Base-by-base conservation (phyloP, 2,329 filamentous ascomycete genomes). In the Paradendryphiella salina region DNA sequence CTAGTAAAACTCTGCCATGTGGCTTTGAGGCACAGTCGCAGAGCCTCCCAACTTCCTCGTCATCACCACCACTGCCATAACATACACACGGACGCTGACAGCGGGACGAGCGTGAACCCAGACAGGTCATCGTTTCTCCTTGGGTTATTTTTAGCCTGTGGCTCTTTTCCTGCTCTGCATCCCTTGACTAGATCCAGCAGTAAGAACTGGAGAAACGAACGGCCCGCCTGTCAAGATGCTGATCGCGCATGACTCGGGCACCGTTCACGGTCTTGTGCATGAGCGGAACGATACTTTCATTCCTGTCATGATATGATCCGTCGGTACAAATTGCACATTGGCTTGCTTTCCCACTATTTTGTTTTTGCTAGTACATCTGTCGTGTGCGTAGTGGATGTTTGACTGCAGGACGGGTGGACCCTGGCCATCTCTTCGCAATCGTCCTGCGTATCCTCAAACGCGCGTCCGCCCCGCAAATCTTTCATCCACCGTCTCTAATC, bases 391-490 rank as follows among this genome's bases (percentile, higher is more conserved):
- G 31, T 38, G 35, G 42, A 51, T 36, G 21, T 23, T 44, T 23
- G 23, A 50, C 14, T 34, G 32, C 21, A 39, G 37, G 13, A 32
- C 31, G 9, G 20, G 26, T 41, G 28, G 17, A 17, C 28, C 28
- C 11, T 45, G 10, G 34, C 37, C 31, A 42, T 31, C 13, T 31
- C 21, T 33, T 35, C 20, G 29, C 47, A 28, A 15, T 40, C 34
- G 35, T 45, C 41, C 35, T 46, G 52, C 47, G 42, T 46, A 43
- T 33, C 23, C 37, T 32, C 20, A 52, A 26, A 56, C 49, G 52
- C 52, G 52, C 52, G 52, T 49, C 49, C n/a, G n/a, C 44, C 39
- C 50, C 49, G 39, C 44, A 44, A 43, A 47, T 45, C 43, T 33
- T 47, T 39, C 46, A n/a, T 37, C 17, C 21, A 23, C 46, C 15